Evolutionary conservation across 1,284 basidiomycete species (phyloP).

Genomic region (Apiotrichum montevideense): DNA sequence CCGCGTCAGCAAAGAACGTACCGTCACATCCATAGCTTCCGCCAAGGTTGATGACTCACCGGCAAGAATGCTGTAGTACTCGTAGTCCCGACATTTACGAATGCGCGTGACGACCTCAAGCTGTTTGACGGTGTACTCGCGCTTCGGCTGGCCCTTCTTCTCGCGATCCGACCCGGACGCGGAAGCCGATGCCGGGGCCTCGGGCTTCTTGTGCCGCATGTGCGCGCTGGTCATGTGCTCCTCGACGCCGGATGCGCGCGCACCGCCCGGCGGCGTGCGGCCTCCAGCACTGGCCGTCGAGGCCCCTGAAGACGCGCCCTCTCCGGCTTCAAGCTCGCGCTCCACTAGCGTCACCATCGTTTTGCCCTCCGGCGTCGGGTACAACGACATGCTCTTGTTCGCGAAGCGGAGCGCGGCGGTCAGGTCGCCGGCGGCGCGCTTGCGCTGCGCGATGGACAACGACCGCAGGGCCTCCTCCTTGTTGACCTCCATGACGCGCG

Average conservation of each 20-base stretch:
- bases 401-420: constrained; percentile 80
- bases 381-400: constrained; percentile 79
- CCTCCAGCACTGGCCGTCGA: neutral
- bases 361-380: constrained; percentile 71
- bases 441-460: constrained; percentile 66
- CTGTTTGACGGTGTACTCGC: constrained; percentile 83
- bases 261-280: neutral
- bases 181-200: neutral
- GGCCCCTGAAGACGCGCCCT: constrained; percentile 26
- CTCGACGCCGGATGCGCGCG: constrained; percentile 43
- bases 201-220: constrained; percentile 17
- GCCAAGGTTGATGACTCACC: constrained; percentile 28
- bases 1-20: neutral
- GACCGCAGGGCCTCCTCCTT: constrained; percentile 80
- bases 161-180: neutral
- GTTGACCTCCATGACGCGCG: constrained; percentile 68
- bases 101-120: constrained; percentile 79
- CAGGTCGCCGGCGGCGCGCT: constrained; percentile 64
- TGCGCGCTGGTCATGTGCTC: constrained; percentile 44
- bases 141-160: constrained; percentile 50
- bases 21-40: no score
- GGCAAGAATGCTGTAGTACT: constrained; percentile 89
- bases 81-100: constrained; percentile 72
- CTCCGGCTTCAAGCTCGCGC: constrained; percentile 32
- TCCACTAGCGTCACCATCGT: constrained; percentile 46